phyloP scores from a whole-genome alignment of 2,329 filamentous ascomycete genomes.

The Fusarium setosum region DNA sequence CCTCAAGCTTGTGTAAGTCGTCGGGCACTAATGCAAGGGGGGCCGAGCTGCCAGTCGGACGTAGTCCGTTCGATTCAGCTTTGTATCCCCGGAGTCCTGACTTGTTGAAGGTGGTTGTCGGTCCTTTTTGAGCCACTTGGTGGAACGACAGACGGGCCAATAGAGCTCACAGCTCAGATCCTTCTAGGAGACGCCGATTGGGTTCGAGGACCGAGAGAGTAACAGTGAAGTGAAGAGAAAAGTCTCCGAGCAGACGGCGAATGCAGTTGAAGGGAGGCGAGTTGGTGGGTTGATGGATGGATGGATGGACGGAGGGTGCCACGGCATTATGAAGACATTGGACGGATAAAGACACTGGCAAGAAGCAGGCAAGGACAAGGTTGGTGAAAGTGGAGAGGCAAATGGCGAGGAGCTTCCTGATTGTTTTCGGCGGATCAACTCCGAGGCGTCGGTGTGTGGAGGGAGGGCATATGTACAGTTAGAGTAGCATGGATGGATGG shows the following conservation, averaged over 20 bases:
- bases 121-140: constrained; percentile 12
- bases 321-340: background rate
- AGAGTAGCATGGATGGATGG: background rate
- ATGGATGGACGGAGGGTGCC: background rate
- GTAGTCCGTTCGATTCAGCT: too few relatives aligned
- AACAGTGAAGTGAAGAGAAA: too few relatives aligned
- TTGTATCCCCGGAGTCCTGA: background rate
- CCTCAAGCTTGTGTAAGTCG: background rate
- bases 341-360: background rate
- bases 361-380: background rate
- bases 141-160: constrained; percentile 20
- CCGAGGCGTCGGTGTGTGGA: background rate
- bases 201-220: background rate
- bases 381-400: constrained; percentile 4
- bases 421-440: background rate
- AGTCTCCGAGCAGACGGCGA: background rate
- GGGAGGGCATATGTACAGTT: too few relatives aligned
- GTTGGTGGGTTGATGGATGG: background rate
- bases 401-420: background rate
- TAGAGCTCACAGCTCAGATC: background rate
- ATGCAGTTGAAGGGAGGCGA: background rate
- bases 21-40: constrained; percentile 29
- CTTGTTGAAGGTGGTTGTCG: background rate
- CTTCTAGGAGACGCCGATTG: constrained; percentile 7
- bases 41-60: constrained; percentile 35